Percentiles rank a stretch among this genome's conserved stretches.
phyloP scores from a whole-genome alignment of 352 stramenopile genomes.

The Thalassiosira hispida region DNA sequence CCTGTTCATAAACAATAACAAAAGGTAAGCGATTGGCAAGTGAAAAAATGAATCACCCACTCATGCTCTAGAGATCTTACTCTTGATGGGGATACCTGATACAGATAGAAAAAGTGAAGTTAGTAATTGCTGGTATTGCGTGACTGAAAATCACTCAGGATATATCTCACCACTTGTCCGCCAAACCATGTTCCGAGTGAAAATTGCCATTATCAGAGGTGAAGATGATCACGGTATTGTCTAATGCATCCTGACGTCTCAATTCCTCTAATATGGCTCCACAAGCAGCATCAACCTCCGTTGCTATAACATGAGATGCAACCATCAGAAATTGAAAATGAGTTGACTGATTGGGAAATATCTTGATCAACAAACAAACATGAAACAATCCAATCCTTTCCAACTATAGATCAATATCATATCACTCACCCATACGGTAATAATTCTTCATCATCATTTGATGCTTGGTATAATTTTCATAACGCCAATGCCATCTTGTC shows the following conservation, averaged over 20 bases:
- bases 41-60: not conserved
- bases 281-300: slow-evolving; percentile 67
- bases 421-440: slow-evolving; percentile 54
- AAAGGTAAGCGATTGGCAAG: not conserved
- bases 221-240: slow-evolving; percentile 84
- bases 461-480: slow-evolving; percentile 58
- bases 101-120: not conserved
- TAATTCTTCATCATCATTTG: slow-evolving; percentile 79
- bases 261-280: slow-evolving; percentile 71
- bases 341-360: not conserved
- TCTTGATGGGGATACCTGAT: slow-evolving; percentile 54
- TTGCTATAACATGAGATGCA: slow-evolving; percentile 15
- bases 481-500: slow-evolving; percentile 50
- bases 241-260: slow-evolving; percentile 52
- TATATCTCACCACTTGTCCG: slow-evolving; percentile 59
- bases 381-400: not conserved
- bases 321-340: not conserved
- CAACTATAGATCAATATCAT: not conserved
- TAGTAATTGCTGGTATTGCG: not conserved
- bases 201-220: slow-evolving; percentile 80
- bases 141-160: not conserved
- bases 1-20: not conserved
- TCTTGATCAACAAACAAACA: too few species aligned
- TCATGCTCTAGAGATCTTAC: slow-evolving; percentile 4
- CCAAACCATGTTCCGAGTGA: slow-evolving; percentile 61